Conservation (phyloP, 495 filamentous ascomycete genomes). For the Pseudevernia furfuracea region DNA sequence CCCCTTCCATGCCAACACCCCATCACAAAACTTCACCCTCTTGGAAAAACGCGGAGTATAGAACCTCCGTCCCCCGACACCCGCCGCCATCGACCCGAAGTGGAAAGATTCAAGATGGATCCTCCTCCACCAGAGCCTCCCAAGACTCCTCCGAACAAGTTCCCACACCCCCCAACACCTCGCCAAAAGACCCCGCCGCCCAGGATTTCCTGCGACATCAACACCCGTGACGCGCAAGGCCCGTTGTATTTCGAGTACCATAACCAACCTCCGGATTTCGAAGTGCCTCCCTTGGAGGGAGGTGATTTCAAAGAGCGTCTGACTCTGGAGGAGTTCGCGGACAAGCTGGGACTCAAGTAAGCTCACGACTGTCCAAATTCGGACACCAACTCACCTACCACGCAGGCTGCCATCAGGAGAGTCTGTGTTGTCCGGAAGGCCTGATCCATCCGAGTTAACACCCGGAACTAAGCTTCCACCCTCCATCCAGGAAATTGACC, state of each 20-base stretch:
- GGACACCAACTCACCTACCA: neutral
- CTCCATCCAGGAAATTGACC: neutral
- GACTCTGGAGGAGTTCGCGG: neutral
- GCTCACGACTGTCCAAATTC: neutral
- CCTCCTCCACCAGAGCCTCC: neutral
- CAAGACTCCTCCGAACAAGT: neutral
- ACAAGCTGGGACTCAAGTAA: neutral
- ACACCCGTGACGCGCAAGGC: neutral
- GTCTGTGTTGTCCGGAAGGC: neutral
- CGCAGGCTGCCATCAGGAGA: neutral
- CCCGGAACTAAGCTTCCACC: conserved; percentile 2
- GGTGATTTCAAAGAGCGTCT: neutral
- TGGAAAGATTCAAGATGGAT: neutral
- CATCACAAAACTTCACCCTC: neutral
- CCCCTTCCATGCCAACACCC: neutral
- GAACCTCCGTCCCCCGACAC: neutral
- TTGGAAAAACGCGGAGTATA: neutral
- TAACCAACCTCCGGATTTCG: neutral
- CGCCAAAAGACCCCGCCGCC: neutral
- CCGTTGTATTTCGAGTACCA: neutral
- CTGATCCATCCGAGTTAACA: conserved; percentile 2
- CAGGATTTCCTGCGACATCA: neutral
- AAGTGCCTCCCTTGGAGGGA: neutral
- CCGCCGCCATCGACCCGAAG: neutral
- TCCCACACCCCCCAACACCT: neutral